phyloP scores from a whole-genome alignment of 1,139 yeast species.

The Debaryomycetaceae sp. region DNA sequence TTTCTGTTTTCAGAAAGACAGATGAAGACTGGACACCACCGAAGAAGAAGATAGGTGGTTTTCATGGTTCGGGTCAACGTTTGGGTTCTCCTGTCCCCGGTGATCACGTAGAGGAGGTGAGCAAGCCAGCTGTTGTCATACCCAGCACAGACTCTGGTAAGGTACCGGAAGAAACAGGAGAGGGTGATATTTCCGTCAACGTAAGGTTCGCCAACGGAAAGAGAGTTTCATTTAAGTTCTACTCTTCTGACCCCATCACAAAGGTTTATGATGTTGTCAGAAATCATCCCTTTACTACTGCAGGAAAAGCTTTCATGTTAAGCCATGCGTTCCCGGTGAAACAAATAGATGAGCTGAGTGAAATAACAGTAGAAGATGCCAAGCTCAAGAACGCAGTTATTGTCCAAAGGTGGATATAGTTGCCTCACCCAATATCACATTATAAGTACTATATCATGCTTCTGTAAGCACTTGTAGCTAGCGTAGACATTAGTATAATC shows the following conservation, averaged over 20 bases:
- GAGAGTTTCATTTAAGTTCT: constrained; percentile 61
- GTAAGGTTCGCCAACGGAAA: constrained; percentile 84
- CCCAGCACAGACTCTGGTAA: constrained; percentile 8
- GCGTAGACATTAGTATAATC: too few relatives aligned
- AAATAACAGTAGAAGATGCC: constrained; percentile 64
- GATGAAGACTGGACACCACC: constrained; percentile 83
- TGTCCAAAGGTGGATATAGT: constrained; percentile 72
- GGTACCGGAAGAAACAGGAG: constrained; percentile 28
- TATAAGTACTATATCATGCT: too few relatives aligned
- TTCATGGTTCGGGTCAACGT: constrained; percentile 80
- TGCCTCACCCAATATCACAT: neutral
- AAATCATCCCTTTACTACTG: constrained; percentile 36
- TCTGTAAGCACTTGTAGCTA: too few relatives aligned
- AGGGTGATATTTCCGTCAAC: constrained; percentile 77
- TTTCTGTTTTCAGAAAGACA: constrained; percentile 72
- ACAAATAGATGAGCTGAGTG: constrained; percentile 55
- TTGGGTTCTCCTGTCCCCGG: constrained; percentile 90
- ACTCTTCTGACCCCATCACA: constrained; percentile 63
- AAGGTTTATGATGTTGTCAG: constrained; percentile 68
- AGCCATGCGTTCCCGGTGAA: constrained; percentile 84
- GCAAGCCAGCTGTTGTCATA: constrained; percentile 10
- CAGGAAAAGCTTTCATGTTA: constrained; percentile 56
- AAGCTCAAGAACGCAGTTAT: constrained; percentile 82
- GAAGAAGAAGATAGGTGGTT: constrained; percentile 65
- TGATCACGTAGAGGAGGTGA: constrained; percentile 29